Evolutionary conservation across 768 basidiomycete species (phyloP).

Genomic region (Kwoniella dejecticola): DNA sequence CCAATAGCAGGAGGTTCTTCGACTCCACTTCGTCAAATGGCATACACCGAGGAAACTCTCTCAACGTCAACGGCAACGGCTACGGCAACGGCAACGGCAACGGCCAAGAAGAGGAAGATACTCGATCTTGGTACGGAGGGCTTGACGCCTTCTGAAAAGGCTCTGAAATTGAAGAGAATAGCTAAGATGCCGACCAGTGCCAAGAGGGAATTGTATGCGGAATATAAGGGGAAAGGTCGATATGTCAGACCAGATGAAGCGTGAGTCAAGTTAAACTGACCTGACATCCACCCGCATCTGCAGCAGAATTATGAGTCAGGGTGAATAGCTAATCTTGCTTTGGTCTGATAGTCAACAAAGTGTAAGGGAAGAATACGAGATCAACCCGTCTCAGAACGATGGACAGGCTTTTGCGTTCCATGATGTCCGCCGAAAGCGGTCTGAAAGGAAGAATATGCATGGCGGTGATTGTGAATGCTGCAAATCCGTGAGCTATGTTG

Average conservation of each 20-base stretch:
- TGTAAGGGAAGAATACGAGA: constrained; percentile 64
- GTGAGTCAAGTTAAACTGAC: constrained; percentile 25
- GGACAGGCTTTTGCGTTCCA: constrained; percentile 72
- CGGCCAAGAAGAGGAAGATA: constrained; percentile 7
- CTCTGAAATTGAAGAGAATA: constrained; percentile 28
- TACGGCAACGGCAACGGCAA: background rate
- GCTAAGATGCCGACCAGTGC: constrained; percentile 33
- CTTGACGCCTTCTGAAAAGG: constrained; percentile 38
- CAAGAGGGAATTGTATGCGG: constrained; percentile 36
- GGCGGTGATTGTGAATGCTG: constrained; percentile 83
- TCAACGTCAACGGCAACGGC: background rate
- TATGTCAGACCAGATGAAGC: constrained; percentile 40
- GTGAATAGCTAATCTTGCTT: background rate
- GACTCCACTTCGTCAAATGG: too few relatives aligned
- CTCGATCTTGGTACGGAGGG: constrained; percentile 21
- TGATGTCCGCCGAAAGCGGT: constrained; percentile 70
- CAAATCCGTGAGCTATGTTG: constrained; percentile 63
- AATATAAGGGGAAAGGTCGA: constrained; percentile 50
- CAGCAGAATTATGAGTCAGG: too few relatives aligned
- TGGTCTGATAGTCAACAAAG: constrained; percentile 12
- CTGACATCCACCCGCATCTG: too few relatives aligned
- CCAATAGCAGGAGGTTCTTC: too few relatives aligned
- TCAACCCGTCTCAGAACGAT: constrained; percentile 67
- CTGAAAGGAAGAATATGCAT: constrained; percentile 67
- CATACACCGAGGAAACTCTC: too few relatives aligned